Evolutionary conservation across 1,139 yeast genomes (phyloP), one percentile per base, ranked within the genome.

Genomic region (Kodamaea ohmeri): DNA sequence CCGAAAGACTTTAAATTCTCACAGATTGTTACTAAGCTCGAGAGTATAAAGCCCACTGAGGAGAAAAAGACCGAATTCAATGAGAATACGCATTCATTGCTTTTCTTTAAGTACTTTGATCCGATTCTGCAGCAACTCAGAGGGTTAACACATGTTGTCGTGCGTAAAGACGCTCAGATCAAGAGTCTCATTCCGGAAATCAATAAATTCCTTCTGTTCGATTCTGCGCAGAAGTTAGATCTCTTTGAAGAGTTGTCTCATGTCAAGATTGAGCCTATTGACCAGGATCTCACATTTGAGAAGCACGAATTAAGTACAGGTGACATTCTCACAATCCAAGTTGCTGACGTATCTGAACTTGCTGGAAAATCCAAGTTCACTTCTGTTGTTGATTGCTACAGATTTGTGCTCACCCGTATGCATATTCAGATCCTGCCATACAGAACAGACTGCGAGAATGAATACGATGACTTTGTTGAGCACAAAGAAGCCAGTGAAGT

Each of bases 51-150:
- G 1, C 29, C 32, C 25, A 33, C 15, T 9, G 25, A 11, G 33
- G 38, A 16, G 14, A 36, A 21, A 5, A 44, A 45, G 16, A 47
- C 52, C 28, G 51, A 52, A 12, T 47, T 40, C 33, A 64, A 61
- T 20, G 63, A 61, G 26, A 60, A 73, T 0, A 52, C 63, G 15
- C 65, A 71, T 41, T 63, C 74, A 22, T 52, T 81, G 16, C 49
- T 89, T 1, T 83, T 88, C 49, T 53, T 89, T 40, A 90, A 90
- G 55, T 71, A 72, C 47, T 89, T 84, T 61, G 90, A 88, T 52
- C 72, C 72, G 1, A 54, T 59, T 3, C 52, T 63, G 0, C 86
- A 83, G 53, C 60, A 69, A 6, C 56, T 86, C 11, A 60, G 60
- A 13, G 95, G 95, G 0, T 61, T 85, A 16, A 74, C 87, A 0